Base-by-base conservation (phyloP, 306 rosid species). In the Sophora flavescens region DNA sequence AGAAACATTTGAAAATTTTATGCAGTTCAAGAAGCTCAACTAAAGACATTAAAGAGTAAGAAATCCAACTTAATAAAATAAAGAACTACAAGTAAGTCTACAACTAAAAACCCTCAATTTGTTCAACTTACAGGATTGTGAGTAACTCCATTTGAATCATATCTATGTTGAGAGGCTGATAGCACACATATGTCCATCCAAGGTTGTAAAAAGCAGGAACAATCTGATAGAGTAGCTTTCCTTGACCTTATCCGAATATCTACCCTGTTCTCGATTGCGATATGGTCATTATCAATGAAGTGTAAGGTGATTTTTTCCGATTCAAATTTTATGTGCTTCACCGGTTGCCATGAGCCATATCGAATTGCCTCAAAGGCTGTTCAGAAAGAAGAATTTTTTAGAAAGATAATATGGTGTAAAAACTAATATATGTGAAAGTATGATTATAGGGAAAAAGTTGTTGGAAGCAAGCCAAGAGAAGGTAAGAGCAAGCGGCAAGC, bases 121-220 rank as follows among this genome's bases (percentile, higher is more conserved):
- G 3, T 1, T 41, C 2, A 41, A 41, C 47, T 8, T 41, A 8
- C 47, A 41, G 2, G 39, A 77, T 22, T 14, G 36, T 10, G 62
- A 62, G 14, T 66, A 50, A 22, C 35, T 32, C 67, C 68, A 32
- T 80, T 78, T 1, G 76, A 75, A 63, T 33, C 53, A n/a, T 70
- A 72, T 44, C 50, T 6, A 32, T 39, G 28, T 63, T 42, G 70
- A 74, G 79, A 53, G 59, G 60, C 39, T 13, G 86, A 80, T 44
- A 84, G 84, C 54, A 84, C 87, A 57, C 89, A 88, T 32, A 90
- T 70, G 64, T 90, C 92, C 18, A 88, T 72, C 12, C 92, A 88
- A 8, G 92, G 92, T 78, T 92, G 80, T 70, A 90, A 45, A 81
- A 86, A 70, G 79, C 91, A 78, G 28, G 85, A 84, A 75, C 92